Percentiles rank a stretch among this genome's conserved stretches.
phyloP scores from a whole-genome alignment of 163 green algal species.

The Trebouxiophyceae sp. region DNA sequence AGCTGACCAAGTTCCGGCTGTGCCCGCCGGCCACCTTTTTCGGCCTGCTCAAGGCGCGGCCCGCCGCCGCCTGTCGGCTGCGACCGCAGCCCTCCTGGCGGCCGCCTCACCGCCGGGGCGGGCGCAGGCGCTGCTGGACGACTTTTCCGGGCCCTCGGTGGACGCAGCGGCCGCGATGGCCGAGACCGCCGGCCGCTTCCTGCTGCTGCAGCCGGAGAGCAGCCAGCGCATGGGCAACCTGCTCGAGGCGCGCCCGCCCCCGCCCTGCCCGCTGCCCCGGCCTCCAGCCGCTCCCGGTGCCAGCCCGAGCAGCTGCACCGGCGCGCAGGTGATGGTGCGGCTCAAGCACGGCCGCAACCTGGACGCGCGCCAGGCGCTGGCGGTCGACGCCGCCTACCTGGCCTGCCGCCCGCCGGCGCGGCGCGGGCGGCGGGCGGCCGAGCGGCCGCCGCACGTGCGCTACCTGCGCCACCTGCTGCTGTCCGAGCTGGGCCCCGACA shows the following conservation, averaged over 20 bases:
- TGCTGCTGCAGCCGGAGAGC: slow-evolving; percentile 69
- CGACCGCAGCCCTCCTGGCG: too few relatives aligned
- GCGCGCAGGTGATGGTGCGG: slow-evolving; percentile 62
- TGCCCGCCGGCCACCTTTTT: slow-evolving; percentile 54
- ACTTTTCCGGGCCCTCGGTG: slow-evolving; percentile 78
- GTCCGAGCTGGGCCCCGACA: slow-evolving; percentile 36
- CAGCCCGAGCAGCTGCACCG: background rate
- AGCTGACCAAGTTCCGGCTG: slow-evolving; percentile 84
- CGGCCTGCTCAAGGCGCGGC: slow-evolving; percentile 38
- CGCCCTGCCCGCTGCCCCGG: background rate
- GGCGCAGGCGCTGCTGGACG: slow-evolving; percentile 57
- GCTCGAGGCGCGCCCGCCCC: slow-evolving; percentile 40
- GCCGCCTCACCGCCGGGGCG: background rate
- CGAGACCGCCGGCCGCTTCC: slow-evolving; percentile 76
- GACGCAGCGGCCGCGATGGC: slow-evolving; percentile 77
- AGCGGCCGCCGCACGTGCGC: slow-evolving; percentile 48
- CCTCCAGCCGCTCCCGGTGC: too few relatives aligned
- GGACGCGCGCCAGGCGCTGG: slow-evolving; percentile 61
- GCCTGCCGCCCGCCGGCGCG: slow-evolving; percentile 34
- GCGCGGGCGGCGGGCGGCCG: slow-evolving; percentile 32
- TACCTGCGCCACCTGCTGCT: slow-evolving; percentile 89
- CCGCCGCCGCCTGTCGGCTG: background rate
- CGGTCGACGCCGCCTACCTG: slow-evolving; percentile 85
- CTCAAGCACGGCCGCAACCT: slow-evolving; percentile 79
- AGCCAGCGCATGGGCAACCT: slow-evolving; percentile 65